A percentile compares a stretch with the other conserved stretches of the same genome.
These are phyloP conservation scores for Colletotrichum godetiae DNA, from an alignment of 2,329 filamentous ascomycete species.

Conservation along the genomic window DNA sequence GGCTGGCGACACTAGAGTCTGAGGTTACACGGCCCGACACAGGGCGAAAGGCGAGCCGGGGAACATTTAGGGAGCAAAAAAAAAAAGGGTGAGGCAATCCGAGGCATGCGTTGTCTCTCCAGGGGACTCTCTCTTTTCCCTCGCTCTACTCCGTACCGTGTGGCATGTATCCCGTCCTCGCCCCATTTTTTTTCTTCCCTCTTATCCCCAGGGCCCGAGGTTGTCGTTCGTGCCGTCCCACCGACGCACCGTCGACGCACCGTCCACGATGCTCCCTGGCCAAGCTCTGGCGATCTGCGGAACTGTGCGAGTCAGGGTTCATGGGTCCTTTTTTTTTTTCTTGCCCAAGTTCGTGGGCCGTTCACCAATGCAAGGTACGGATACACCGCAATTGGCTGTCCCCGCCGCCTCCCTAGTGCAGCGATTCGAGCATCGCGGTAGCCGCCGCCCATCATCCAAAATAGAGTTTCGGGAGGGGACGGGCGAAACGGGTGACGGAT, in stretches of 20 bases:
- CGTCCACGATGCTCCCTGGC: not conserved
- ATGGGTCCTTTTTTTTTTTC: not conserved
- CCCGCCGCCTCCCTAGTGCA: not conserved
- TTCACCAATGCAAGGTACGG: not conserved
- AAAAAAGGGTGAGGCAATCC: too few species aligned
- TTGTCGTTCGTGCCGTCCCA: too few species aligned
- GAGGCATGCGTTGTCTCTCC: not conserved
- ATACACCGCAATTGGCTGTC: not conserved
- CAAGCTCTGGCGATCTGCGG: not conserved
- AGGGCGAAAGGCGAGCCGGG: not conserved
- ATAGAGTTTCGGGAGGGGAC: constrained; percentile 1
- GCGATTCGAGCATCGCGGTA: not conserved
- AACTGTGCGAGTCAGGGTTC: constrained; percentile 19
- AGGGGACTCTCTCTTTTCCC: not conserved
- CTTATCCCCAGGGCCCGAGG: too few species aligned
- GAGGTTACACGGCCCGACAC: constrained; percentile 16
- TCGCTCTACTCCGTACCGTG: too few species aligned
- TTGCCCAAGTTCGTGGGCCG: not conserved
- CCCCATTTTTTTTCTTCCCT: too few species aligned
- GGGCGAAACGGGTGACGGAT: not conserved
- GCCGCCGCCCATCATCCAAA: not conserved
- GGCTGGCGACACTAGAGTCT: not conserved
- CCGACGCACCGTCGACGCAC: too few species aligned
- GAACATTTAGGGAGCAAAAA: not conserved
- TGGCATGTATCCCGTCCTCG: too few species aligned